A percentile compares a stretch with the other conserved stretches of the same genome.
phyloP scores from a whole-genome alignment of 1,139 yeast species.

The Zygosaccharomyces sapae region DNA sequence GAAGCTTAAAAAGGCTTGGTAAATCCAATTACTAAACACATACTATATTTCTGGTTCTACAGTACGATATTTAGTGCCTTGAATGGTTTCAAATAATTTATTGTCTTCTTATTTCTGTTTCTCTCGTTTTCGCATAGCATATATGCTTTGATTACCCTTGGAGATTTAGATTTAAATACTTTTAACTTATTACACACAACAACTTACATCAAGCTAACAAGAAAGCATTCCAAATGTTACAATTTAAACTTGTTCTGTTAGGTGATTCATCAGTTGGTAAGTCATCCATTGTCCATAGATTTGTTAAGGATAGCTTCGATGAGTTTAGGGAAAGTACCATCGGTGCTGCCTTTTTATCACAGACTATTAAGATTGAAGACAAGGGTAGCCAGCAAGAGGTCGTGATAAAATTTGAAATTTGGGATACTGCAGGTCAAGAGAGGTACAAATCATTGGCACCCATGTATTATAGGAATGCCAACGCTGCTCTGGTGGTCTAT shows the following conservation, averaged over 20 bases:
- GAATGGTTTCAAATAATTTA: neutral
- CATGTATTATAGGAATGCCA: conserved; percentile 81
- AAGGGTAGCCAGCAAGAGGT: conserved; percentile 10
- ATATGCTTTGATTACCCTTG: neutral
- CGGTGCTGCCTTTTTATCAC: conserved; percentile 96
- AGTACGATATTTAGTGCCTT: neutral
- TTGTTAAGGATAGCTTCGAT: conserved; percentile 91
- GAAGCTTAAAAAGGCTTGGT: too few species aligned
- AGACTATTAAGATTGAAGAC: conserved; percentile 56
- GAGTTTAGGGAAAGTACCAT: conserved; percentile 93
- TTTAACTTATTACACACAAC: neutral
- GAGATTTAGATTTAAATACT: neutral
- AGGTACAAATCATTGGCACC: conserved; percentile 79
- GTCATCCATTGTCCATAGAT: conserved; percentile 82
- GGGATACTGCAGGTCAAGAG: conserved; percentile 92
- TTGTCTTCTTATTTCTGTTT: neutral
- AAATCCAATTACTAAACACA: too few species aligned
- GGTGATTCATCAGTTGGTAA: conserved; percentile 98
- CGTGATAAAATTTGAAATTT: conserved; percentile 70
- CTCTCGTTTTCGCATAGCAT: neutral
- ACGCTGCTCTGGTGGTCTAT: conserved; percentile 76
- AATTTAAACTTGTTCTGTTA: conserved; percentile 79
- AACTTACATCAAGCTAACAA: neutral
- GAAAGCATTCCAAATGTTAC: conserved; percentile 35
- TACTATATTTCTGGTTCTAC: too few species aligned